These are phyloP conservation scores for Heritiera fomes DNA, from an alignment of 345 rosid genomes.

Conservation along the genomic window DNA sequence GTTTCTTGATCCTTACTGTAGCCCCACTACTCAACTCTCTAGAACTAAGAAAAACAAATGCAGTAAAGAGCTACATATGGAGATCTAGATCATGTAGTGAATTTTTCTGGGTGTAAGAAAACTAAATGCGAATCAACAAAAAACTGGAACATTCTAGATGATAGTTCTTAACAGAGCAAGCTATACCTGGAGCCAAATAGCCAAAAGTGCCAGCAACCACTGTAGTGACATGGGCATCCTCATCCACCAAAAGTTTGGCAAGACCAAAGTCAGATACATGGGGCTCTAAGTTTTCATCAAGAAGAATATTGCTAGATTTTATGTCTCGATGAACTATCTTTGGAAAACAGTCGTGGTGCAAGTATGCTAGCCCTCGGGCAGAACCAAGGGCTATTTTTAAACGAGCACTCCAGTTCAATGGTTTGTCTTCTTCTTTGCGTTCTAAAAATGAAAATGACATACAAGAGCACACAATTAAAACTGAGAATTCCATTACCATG, in stretches of 20 bases:
- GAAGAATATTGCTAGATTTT: constrained; percentile 91
- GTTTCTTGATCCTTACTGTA: background rate
- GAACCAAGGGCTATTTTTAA: constrained; percentile 78
- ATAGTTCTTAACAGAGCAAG: background rate
- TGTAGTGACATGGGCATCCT: constrained; percentile 90
- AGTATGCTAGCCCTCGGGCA: constrained; percentile 80
- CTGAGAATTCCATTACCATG: background rate
- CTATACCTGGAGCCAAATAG: constrained; percentile 89
- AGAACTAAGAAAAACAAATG: background rate
- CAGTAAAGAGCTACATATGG: background rate
- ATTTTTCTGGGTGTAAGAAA: background rate
- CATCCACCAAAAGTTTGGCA: constrained; percentile 90
- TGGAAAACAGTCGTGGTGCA: constrained; percentile 92
- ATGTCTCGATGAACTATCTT: constrained; percentile 89
- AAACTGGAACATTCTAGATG: background rate
- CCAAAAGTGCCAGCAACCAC: constrained; percentile 99
- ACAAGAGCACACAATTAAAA: background rate
- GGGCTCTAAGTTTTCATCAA: constrained; percentile 85
- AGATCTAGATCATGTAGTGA: background rate
- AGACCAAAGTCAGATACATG: constrained; percentile 94
- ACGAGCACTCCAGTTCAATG: constrained; percentile 74
- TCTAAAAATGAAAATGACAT: constrained; percentile 27
- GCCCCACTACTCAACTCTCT: background rate
- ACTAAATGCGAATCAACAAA: background rate
- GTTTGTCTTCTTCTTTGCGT: constrained; percentile 27